Base-by-base conservation (phyloP, 177 flowering plant genomes). In the Tripterygium wilfordii region DNA sequence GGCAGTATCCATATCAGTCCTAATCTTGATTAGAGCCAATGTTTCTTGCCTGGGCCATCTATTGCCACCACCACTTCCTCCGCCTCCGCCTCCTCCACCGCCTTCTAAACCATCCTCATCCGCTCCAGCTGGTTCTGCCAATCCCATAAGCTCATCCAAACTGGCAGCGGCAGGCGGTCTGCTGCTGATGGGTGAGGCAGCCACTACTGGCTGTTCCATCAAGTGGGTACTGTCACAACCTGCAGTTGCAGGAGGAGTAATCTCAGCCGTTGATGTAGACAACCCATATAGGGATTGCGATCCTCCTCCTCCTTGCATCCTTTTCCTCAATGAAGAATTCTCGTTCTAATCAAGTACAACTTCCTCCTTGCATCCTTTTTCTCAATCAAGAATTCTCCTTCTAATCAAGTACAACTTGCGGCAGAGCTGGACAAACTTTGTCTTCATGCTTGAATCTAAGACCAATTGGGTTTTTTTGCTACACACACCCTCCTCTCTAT, bases 141-240 rank as follows among this genome's bases (percentile, higher is more conserved):
- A 40, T 17, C 54, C 48, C 53, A 63, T 57, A 19, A 76, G 37
- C 20, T 72, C 80, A 1, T 69, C 69, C 23, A 70, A 62, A 61
- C 61, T 71, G 19, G 58, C 63, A 5, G 60, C 21, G 10, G 67
- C 77, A 5, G 81, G 85, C 3, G 79, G 79, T 18, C 79, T 53
- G 48, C 74, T 66, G 49, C 83, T 78, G 31, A 78, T 78, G 12
- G 83, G 83, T 0, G 83, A 78, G 0, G 83, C 83, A 1, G 63
- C 70, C 57, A 75, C 80, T 2, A 62, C 71, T 27, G 40, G 42
- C 42, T 51, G 60, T 12, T 33, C 3, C 22, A 30, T 2, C 22
- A 24, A 13, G 23, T 22, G 36, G 8, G 36, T 10, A n/a, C n/a
- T 4, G 21, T 8, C 2, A 24, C 30, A 13, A 25, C n/a, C 41